Conservation (phyloP, 176 grass and related monocot genomes). For the Pharus latifolius region DNA sequence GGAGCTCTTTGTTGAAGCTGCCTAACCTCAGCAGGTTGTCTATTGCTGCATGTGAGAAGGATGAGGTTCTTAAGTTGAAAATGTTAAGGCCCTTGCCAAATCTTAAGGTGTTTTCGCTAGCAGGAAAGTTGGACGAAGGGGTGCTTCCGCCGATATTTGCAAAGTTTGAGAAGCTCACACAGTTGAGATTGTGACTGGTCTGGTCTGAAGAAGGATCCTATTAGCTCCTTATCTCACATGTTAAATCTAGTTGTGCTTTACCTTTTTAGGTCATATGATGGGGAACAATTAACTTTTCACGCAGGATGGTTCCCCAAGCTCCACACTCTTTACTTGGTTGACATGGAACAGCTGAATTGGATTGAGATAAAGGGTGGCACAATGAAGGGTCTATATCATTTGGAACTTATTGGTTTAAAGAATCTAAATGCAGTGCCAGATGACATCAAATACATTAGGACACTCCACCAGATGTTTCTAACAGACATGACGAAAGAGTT, state of each 20-base stretch:
- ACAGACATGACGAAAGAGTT: slow-evolving; percentile 23
- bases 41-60: background rate
- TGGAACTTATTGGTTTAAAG: slow-evolving; percentile 13
- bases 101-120: background rate
- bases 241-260: slow-evolving; percentile 19
- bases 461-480: slow-evolving; percentile 19
- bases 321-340: background rate
- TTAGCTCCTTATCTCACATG: slow-evolving; percentile 26
- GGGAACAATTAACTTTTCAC: slow-evolving; percentile 12
- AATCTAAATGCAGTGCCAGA: slow-evolving; percentile 21
- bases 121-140: slow-evolving; percentile 21
- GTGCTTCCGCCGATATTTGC: background rate
- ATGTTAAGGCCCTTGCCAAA: slow-evolving; percentile 1
- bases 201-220: slow-evolving; percentile 39
- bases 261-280: slow-evolving; percentile 9
- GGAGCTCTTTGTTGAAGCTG: slow-evolving; percentile 25
- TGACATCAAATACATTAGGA: slow-evolving; percentile 23
- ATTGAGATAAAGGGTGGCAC: slow-evolving; percentile 33
- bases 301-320: slow-evolving; percentile 46
- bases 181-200: slow-evolving; percentile 19
- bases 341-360: slow-evolving; percentile 22
- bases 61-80: slow-evolving; percentile 26
- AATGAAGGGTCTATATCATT: slow-evolving; percentile 13
- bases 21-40: slow-evolving; percentile 7
- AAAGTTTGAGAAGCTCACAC: slow-evolving; percentile 9